A percentile compares a stretch with the other conserved stretches of the same genome.
phyloP scores from a whole-genome alignment of 371 early-diverging fungal species.

The Syncephalastrum monosporum region DNA sequence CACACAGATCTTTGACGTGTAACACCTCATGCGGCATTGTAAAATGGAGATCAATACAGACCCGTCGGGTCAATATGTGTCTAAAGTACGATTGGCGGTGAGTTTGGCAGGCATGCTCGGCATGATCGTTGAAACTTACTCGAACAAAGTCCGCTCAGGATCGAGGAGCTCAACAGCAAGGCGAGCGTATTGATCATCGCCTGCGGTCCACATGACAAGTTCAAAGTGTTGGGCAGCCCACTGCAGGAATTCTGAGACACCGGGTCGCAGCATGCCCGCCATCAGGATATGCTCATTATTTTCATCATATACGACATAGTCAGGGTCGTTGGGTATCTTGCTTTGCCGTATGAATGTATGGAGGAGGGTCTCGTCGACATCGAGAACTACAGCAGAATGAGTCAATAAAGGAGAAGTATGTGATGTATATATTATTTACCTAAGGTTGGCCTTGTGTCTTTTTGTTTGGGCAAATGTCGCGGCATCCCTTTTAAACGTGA shows the following conservation, averaged over 20 bases:
- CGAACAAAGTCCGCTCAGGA: constrained; percentile 34
- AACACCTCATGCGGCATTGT: constrained; percentile 30
- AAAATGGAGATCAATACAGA: constrained; percentile 41
- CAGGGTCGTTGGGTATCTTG: constrained; percentile 22
- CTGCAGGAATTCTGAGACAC: constrained; percentile 39
- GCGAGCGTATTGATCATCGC: constrained; percentile 39
- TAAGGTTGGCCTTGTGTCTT: constrained; percentile 35
- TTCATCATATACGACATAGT: constrained; percentile 39
- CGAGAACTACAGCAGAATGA: constrained; percentile 29
- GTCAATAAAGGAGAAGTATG: neutral
- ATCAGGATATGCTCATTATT: constrained; percentile 29
- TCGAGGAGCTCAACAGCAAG: constrained; percentile 37
- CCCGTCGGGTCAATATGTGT: constrained; percentile 39
- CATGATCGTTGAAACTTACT: constrained; percentile 22
- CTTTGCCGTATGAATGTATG: constrained; percentile 33
- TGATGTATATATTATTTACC: constrained; percentile 20
- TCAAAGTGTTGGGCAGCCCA: constrained; percentile 47
- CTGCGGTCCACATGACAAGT: constrained; percentile 51
- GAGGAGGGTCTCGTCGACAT: constrained; percentile 45
- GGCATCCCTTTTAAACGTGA: constrained; percentile 41
- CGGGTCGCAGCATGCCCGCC: constrained; percentile 48
- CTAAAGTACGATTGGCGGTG: constrained; percentile 15
- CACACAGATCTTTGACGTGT: constrained; percentile 44
- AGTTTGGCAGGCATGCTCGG: neutral
- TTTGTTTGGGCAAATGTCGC: constrained; percentile 45